Conservation (phyloP, 306 rosid species). For the Acacia acuminata region DNA sequence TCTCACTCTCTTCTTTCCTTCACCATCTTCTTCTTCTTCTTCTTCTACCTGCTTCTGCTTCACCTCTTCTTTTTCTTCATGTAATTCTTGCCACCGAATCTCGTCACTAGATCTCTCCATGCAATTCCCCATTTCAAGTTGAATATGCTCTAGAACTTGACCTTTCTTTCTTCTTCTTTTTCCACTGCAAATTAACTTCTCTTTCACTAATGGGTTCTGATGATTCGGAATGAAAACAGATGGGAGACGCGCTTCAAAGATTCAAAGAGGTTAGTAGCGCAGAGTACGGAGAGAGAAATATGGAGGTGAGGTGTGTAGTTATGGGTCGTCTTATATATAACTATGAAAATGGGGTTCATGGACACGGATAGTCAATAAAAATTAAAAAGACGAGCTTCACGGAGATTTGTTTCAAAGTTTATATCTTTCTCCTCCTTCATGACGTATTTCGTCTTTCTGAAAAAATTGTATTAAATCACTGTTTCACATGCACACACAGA, state of each 20-base stretch:
- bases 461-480: neutral
- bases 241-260: neutral
- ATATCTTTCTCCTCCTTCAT: neutral
- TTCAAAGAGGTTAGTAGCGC: neutral
- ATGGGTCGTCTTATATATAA: neutral
- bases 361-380: neutral
- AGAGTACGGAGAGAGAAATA: neutral
- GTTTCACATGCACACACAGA: too few species aligned
- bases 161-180: neutral
- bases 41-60: constrained; percentile 23
- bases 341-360: neutral
- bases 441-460: constrained; percentile 16
- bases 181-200: neutral
- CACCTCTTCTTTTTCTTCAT: constrained; percentile 9
- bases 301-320: constrained; percentile 11
- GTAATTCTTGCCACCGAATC: constrained; percentile 16
- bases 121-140: constrained; percentile 69
- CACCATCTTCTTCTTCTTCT: neutral
- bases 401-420: constrained; percentile 9
- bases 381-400: constrained; percentile 22
- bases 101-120: constrained; percentile 46
- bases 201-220: neutral
- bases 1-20: constrained; percentile 42
- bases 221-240: neutral
- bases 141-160: neutral